phyloP scores from a whole-genome alignment of 164 flowering plant species.

The Liriodendron chinense region DNA sequence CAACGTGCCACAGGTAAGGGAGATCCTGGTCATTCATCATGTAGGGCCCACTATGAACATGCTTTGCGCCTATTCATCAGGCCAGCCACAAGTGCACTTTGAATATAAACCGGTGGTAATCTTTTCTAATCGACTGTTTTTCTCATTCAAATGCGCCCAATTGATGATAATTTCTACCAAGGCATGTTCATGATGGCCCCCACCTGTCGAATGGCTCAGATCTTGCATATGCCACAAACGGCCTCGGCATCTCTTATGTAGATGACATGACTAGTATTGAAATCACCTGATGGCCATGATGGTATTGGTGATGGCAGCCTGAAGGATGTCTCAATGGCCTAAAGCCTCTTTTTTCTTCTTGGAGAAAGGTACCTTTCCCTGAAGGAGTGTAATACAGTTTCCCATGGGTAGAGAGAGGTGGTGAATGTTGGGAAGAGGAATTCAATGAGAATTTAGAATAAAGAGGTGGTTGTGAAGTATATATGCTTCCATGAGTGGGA shows the following conservation, averaged over 20 bases:
- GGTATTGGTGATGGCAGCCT: constrained; percentile 58
- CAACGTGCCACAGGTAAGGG: no score
- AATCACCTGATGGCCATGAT: constrained; percentile 46
- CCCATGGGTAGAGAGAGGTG: constrained; percentile 3
- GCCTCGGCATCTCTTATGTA: not conserved
- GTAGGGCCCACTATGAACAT: no score
- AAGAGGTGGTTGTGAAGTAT: not conserved
- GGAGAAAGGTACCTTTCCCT: not conserved
- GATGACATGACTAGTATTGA: not conserved
- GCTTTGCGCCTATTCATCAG: no score
- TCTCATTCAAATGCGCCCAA: no score
- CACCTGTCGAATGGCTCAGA: not conserved
- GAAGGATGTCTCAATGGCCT: constrained; percentile 43
- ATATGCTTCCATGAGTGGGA: not conserved
- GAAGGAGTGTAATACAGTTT: not conserved
- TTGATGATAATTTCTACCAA: no score
- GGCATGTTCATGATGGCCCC: not conserved
- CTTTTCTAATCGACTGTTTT: no score
- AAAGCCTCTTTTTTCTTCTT: not conserved
- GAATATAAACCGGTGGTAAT: no score
- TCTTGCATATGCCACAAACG: not conserved
- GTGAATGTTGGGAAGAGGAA: not conserved
- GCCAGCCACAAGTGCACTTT: no score
- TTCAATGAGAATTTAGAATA: not conserved
- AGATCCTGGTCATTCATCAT: no score